Evolutionary conservation across 441 rosid genomes (phyloP), one percentile per base, ranked within the genome.

Genomic region (California macrophylla): DNA sequence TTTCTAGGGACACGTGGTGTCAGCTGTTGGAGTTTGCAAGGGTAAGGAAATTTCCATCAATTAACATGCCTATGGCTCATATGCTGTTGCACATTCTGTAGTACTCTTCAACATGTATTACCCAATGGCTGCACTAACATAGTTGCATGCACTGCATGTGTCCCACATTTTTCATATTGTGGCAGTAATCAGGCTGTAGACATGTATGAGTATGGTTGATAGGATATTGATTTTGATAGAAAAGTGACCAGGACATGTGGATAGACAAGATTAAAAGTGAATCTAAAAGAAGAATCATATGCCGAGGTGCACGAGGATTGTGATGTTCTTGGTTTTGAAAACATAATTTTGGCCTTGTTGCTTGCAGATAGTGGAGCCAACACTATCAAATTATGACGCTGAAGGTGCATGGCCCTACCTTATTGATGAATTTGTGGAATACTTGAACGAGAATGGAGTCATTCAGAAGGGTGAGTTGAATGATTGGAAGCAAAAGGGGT

Each of bases 341-440:
- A 56, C 15, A 25, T 13, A 24, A 60, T 60, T 24, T 9, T 40
- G 9, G 47, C 8, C 21, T 6, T 4, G 9, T 47, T 2, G 13
- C 63, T 42, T 82, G 79, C 89, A 89, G 98, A 83, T 68, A 0
- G 91, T 89, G 76, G 93, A 89, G 42, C 83, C 87, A 0, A 61
- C 68, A 24, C 81, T 94, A 64, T 82, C 91, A 20, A 90, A 87
- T 65, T 94, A 94, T 64, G 97, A 89, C 23, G 86, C 96, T 0
- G 97, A 94, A 85, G 97, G 97, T 68, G 98, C 97, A 10, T 94
- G 98, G 98, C 98, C 98, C 0, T 94, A 92, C 80, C 93, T 92
- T 38, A 90, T 90, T 4, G 98, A 94, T 75, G 98, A 94, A 76
- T 94, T 94, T 18, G 96, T 87, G 9, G 98, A 94, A 71, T 90